Evolutionary conservation across 2,329 filamentous ascomycete species (phyloP).

Genomic region (Tolypocladium ovalisporum): DNA sequence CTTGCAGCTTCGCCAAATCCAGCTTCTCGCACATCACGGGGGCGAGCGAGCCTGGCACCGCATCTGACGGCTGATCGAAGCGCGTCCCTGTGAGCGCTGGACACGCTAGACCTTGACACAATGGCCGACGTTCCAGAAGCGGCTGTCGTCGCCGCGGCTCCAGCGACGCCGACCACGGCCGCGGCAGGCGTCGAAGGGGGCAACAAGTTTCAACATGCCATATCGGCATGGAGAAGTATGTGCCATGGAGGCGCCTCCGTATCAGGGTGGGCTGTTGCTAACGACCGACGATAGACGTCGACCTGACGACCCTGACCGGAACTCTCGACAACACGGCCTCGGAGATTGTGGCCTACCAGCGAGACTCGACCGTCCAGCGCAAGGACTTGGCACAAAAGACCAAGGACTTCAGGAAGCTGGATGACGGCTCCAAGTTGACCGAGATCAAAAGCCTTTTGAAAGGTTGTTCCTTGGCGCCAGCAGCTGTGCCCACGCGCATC

Average conservation of each 20-base stretch:
- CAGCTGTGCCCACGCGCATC: not conserved
- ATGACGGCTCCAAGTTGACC: conserved; percentile 73
- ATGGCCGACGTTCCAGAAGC: conserved; percentile 22
- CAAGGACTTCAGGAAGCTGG: conserved; percentile 91
- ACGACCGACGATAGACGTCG: conserved; percentile 53
- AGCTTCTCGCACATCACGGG: not conserved
- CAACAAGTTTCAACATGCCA: conserved; percentile 95
- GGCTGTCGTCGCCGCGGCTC: conserved; percentile 14
- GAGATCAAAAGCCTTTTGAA: conserved; percentile 89
- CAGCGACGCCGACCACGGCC: conserved; percentile 12
- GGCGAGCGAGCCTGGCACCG: not conserved
- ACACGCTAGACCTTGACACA: conserved; percentile 1
- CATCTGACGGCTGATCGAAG: conserved; percentile 7
- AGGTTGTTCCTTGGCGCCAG: conserved; percentile 33
- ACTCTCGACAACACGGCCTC: conserved; percentile 88
- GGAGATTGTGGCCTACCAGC: conserved; percentile 85
- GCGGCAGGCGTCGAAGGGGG: conserved; percentile 39
- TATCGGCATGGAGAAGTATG: conserved; percentile 89
- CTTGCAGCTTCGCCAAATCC: not conserved
- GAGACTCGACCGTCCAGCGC: conserved; percentile 88
- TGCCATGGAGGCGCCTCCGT: not conserved
- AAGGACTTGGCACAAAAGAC: conserved; percentile 99
- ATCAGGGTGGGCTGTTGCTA: conserved; percentile 5
- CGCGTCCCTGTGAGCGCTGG: conserved; percentile 1
- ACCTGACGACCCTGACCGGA: conserved; percentile 72